Evolutionary conservation across 208 protist genomes (phyloP), one percentile per base, ranked within the genome.

Genomic region (Cochliopodium minus): DNA sequence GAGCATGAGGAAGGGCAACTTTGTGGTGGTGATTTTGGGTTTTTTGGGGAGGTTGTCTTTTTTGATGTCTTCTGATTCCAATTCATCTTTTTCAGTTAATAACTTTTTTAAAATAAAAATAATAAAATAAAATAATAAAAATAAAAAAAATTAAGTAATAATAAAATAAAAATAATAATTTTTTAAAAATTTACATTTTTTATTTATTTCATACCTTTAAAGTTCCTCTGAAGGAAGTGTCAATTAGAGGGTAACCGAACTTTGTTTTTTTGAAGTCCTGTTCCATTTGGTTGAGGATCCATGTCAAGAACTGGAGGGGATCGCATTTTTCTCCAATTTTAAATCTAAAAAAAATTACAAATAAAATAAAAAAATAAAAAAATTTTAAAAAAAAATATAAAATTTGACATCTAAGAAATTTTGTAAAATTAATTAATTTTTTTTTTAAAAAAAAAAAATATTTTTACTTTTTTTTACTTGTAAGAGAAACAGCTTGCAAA

Each of bases 261-360:
- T 57, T 15, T 56, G 36, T 58, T 55, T 39, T 68, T 42, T 38
- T 54, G 2, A 76, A 47, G 17, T 54, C 70, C 3, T n/a, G 42
- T 42, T 73, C 66, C 1, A 84, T 20, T 0, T 40, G 23, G 64
- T 85, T 82, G 25, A 87, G 49, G 2, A 83, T 62, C 81, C 81
- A 87, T 15, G 64, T 61, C 23, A 83, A 45, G 25, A 85, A 77
- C 1, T 81, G 68, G 1, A 79, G 22, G 0, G 81, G 77, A 42
- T 85, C 77, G 1, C 43, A 28, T 11, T 65, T 67, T 38, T 49
- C 15, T 17, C 58, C 50, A 6, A 28, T 23, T 22, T 42, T 32
- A 22, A 55, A 55, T 28, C n/a, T n/a, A n/a, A n/a, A n/a, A n/a
- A n/a, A n/a, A n/a, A n/a, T n/a, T n/a, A n/a, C n/a, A n/a, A n/a